A percentile compares a stretch with the other conserved stretches of the same genome.
phyloP scores from a whole-genome alignment of 2,329 filamentous ascomycete species.

The Chalaropsis ovoidea region DNA sequence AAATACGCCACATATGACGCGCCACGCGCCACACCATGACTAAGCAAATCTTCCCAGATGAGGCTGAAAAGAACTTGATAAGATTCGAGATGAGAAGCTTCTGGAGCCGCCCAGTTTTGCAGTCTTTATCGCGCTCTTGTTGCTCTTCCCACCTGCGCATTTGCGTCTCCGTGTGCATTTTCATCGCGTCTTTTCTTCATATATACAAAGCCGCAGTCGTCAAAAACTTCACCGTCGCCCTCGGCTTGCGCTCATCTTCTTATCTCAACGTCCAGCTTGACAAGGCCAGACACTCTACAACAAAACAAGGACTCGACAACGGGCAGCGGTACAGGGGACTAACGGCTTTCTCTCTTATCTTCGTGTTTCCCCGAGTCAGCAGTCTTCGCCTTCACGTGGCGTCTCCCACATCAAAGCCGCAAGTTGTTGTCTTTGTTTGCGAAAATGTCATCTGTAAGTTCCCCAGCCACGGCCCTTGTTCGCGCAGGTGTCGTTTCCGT shows the following conservation, averaged over 20 bases:
- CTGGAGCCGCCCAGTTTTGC: constrained; percentile 14
- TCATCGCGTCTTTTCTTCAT: background rate
- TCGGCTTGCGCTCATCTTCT: background rate
- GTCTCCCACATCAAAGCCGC: background rate
- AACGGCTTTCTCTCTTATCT: background rate
- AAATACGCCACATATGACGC: background rate
- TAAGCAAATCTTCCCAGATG: background rate
- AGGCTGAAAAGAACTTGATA: constrained; percentile 13
- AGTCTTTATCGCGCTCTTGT: constrained; percentile 12
- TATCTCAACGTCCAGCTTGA: background rate
- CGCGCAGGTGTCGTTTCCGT: too few relatives aligned
- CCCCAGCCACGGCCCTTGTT: too few relatives aligned
- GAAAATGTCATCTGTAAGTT: constrained; percentile 21
- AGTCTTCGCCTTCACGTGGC: background rate
- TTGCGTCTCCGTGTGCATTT: background rate
- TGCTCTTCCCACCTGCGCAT: background rate
- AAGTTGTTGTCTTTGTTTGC: background rate
- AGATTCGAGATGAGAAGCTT: constrained; percentile 22
- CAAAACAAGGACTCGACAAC: background rate
- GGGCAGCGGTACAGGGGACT: background rate
- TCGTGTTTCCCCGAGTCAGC: background rate
- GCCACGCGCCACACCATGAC: constrained; percentile 13
- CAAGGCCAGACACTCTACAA: background rate
- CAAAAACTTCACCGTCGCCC: background rate
- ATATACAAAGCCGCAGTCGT: background rate